Base-by-base conservation (phyloP, 306 rosid species). In the Trifolium pratense region DNA sequence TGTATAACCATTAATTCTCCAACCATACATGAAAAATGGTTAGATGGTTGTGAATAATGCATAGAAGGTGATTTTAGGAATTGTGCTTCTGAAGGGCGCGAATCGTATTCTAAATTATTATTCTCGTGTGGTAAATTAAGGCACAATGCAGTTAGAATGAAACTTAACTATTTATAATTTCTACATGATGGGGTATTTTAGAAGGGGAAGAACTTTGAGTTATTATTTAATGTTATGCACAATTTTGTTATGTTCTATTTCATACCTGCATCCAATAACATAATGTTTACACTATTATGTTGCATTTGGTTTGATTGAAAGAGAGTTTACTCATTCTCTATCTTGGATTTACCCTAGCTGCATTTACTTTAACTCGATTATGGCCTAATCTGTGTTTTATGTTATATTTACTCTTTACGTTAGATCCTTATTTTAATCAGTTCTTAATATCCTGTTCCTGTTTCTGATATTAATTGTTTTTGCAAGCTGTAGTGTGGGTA, bases 21-120 rank as follows among this genome's bases (percentile, higher is more conserved):
- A n/a, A 25, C 29, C 29, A 70, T 88, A 89, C 80, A 86, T 21
- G 89, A 88, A 67, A 92, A 87, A 51, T 90, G 89, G 82, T 52
- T 88, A 60, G 82, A 81, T 4, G 81, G 90, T 61, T 25, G 29
- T 25, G 29, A 25, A 25, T 25, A 25, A 1, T 25, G 29, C 29
- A 25, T 1, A 25, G 29, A 25, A 25, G 29, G 29, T 0, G 80
- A 89, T 66, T 86, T 78, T 72, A 78, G 51, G 51, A 70, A n/a
- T 90, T 17, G 91, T 81, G 37, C 56, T 5, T 25, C 81, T 85
- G 17, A 85, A 84, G 82, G 84, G 79, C 74, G 60, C 86, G 36
- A 75, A 9, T 75, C 59, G 9, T 31, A 78, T 67, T 10, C 80
- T 80, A 75, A 79, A 52, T 49, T 64, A 75, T 13, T 59, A 25